Evolutionary conservation across 116 monocot species (phyloP).

Genomic region (Thalassia testudinum): DNA sequence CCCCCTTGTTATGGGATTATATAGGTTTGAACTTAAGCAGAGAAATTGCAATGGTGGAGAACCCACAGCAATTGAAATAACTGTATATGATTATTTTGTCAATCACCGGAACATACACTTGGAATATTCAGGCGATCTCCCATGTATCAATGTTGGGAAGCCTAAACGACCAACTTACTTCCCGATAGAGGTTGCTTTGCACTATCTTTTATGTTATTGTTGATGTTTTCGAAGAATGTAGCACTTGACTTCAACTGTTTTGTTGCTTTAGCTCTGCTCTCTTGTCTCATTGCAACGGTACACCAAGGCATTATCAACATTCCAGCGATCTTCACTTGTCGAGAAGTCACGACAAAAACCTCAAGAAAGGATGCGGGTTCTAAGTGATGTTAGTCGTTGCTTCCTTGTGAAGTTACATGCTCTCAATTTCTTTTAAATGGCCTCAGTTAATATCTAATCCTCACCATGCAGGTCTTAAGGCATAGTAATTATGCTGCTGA

Average conservation of each 20-base stretch:
- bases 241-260: neutral
- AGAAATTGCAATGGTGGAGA: slow-evolving; percentile 7
- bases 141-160: slow-evolving; percentile 86
- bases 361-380: slow-evolving; percentile 52
- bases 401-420: too few species aligned
- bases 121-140: slow-evolving; percentile 32
- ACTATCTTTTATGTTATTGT: neutral
- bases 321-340: slow-evolving; percentile 70
- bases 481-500: slow-evolving; percentile 59
- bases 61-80: slow-evolving; percentile 25
- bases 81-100: slow-evolving; percentile 67
- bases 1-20: neutral
- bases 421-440: too few species aligned
- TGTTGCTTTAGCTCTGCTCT: slow-evolving; percentile 34
- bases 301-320: slow-evolving; percentile 53
- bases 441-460: too few species aligned
- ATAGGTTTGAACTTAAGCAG: slow-evolving; percentile 49
- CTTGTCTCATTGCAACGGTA: slow-evolving; percentile 75
- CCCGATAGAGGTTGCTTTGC: slow-evolving; percentile 55
- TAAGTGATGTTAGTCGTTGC: slow-evolving; percentile 30
- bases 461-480: slow-evolving; percentile 32
- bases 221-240: neutral
- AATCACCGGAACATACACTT: slow-evolving; percentile 25
- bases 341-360: slow-evolving; percentile 92
- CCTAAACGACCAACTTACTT: slow-evolving; percentile 72